Conservation (phyloP, 73 alveolate species). For the Durusdinium trenchii region DNA sequence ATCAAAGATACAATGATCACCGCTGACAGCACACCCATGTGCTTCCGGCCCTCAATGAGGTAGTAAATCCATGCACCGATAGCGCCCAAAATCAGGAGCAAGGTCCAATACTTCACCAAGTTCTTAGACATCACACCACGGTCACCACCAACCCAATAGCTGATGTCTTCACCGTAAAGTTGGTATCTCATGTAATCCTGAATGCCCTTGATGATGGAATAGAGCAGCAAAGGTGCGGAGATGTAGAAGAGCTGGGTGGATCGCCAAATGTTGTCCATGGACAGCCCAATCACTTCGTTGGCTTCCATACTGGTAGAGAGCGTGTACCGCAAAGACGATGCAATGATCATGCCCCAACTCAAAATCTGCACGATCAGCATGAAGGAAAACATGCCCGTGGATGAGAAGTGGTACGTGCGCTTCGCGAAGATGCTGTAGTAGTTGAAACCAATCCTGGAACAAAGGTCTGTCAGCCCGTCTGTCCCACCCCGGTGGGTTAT, state of each 20-base stretch:
- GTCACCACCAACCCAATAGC: slow-evolving; percentile 95
- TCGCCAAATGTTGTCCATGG: slow-evolving; percentile 95
- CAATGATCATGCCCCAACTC: slow-evolving; percentile 95
- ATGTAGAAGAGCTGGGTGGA: slow-evolving; percentile 94
- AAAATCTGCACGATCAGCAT: slow-evolving; percentile 80
- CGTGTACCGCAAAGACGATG: slow-evolving; percentile 85
- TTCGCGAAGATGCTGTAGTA: slow-evolving; percentile 93
- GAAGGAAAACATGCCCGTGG: slow-evolving; percentile 91
- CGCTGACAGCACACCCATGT: slow-evolving; percentile 86
- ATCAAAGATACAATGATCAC: slow-evolving; percentile 82
- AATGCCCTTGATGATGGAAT: slow-evolving; percentile 83
- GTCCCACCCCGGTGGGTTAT: neutral
- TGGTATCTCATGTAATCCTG: slow-evolving; percentile 92
- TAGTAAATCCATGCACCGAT: slow-evolving; percentile 92
- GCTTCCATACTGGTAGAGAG: slow-evolving; percentile 94
- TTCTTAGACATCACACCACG: slow-evolving; percentile 94
- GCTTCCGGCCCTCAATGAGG: slow-evolving; percentile 88
- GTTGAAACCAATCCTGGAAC: slow-evolving; percentile 81
- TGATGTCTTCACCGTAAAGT: slow-evolving; percentile 86
- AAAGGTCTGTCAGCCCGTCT: neutral
- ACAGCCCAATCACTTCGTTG: slow-evolving; percentile 81
- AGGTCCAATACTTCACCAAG: slow-evolving; percentile 90
- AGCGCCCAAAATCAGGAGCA: slow-evolving; percentile 71
- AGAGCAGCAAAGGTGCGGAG: slow-evolving; percentile 73
- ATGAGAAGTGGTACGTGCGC: slow-evolving; percentile 90